phyloP scores from a whole-genome alignment of 176 grass and related monocot genomes.

The Olyra latifolia region DNA sequence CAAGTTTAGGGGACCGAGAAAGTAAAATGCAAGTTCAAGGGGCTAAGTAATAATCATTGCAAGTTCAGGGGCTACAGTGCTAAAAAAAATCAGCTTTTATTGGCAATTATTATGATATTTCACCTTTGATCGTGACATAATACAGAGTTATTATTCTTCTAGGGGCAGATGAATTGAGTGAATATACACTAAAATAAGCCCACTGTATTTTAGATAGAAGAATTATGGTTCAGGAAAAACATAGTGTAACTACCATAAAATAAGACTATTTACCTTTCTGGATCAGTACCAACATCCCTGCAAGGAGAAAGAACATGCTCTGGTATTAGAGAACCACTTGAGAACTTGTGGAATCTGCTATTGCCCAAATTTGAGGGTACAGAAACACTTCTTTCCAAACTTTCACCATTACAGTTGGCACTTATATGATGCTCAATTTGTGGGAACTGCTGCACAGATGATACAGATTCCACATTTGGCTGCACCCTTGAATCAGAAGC shows the following conservation, averaged over 20 bases:
- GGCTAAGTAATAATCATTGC: too few species aligned
- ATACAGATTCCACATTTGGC: slow-evolving; percentile 41
- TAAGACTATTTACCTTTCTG: slow-evolving; percentile 48
- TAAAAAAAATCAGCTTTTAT: too few species aligned
- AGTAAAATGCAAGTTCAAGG: too few species aligned
- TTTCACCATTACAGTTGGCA: slow-evolving; percentile 52
- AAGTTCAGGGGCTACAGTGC: too few species aligned
- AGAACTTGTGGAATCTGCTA: slow-evolving; percentile 52
- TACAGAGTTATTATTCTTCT: background rate
- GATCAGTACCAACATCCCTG: slow-evolving; percentile 45
- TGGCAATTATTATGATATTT: background rate
- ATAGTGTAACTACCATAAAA: background rate
- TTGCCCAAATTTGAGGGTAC: slow-evolving; percentile 53
- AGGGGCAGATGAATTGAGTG: slow-evolving; percentile 16
- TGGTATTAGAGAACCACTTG: slow-evolving; percentile 80
- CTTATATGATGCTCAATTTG: slow-evolving; percentile 40
- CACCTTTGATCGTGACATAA: background rate
- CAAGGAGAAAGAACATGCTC: slow-evolving; percentile 79
- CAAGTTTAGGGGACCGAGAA: too few species aligned
- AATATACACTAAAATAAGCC: slow-evolving; percentile 6
- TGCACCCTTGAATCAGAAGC: slow-evolving; percentile 38
- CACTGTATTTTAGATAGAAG: background rate
- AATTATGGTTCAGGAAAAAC: slow-evolving; percentile 22
- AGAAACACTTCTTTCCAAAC: slow-evolving; percentile 67
- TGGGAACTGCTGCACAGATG: slow-evolving; percentile 42